Conservation (phyloP, 192 early-diverging fungal species). For the Coemansia sp. region DNA sequence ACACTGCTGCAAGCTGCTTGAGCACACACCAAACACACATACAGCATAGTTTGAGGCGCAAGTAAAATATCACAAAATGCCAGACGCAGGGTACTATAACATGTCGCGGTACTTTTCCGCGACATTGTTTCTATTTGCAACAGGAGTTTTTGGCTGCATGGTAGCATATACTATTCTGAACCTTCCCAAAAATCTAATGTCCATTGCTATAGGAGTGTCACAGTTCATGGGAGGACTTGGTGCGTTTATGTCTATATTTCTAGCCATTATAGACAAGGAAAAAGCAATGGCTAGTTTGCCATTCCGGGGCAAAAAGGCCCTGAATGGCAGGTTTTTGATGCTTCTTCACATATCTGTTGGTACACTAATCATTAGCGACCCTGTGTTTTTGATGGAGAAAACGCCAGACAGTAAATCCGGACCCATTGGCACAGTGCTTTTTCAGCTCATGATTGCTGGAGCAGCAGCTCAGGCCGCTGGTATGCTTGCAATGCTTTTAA, state of each 20-base stretch:
- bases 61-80: background rate
- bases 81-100: background rate
- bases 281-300: background rate
- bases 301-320: background rate
- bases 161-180: background rate
- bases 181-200: conserved; percentile 2
- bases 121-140: background rate
- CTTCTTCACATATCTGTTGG: conserved; percentile 6
- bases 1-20: background rate
- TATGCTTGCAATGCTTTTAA: background rate
- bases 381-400: conserved; percentile 11
- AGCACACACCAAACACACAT: background rate
- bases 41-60: background rate
- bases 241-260: background rate
- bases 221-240: background rate
- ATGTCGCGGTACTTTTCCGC: background rate
- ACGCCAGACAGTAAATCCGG: background rate
- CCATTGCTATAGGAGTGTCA: background rate
- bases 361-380: conserved; percentile 14
- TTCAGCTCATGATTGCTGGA: conserved; percentile 12
- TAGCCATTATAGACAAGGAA: background rate
- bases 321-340: background rate
- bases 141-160: background rate
- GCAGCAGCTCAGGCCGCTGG: conserved; percentile 4
- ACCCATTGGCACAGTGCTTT: background rate